Evolutionary conservation across 129 eudicot genomes (phyloP).

Genomic region (Chrysanthemum seticuspe): DNA sequence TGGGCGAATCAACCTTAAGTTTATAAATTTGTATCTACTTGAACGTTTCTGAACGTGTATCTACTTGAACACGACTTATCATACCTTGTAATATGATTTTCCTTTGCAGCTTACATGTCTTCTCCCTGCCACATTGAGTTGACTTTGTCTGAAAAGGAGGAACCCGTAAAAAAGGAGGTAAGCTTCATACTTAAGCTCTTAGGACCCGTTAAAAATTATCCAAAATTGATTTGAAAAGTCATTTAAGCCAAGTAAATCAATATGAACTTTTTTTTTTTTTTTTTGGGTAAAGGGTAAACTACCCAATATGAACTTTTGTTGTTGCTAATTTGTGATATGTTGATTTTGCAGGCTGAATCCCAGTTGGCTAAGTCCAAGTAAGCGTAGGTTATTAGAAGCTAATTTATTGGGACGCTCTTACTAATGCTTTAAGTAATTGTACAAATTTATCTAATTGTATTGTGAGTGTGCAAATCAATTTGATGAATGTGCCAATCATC

Average conservation of each 20-base stretch:
- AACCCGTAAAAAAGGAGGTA: constrained; percentile 42
- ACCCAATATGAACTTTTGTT: too few species aligned
- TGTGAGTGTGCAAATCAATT: too few species aligned
- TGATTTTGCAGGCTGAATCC: constrained; percentile 26
- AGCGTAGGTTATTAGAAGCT: background rate
- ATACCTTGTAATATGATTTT: background rate
- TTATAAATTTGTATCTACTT: background rate
- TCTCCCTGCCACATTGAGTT: constrained; percentile 45
- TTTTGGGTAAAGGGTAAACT: too few species aligned
- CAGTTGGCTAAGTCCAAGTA: constrained; percentile 35
- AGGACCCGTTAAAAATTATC: background rate
- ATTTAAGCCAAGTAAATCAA: background rate
- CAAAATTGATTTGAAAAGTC: too few species aligned
- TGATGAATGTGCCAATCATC: too few species aligned
- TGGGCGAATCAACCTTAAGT: constrained; percentile 40
- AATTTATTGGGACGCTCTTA: background rate
- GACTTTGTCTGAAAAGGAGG: constrained; percentile 42
- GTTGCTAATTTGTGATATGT: background rate
- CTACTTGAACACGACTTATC: background rate
- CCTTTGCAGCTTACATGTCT: constrained; percentile 34
- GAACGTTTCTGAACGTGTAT: background rate
- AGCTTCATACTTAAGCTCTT: background rate
- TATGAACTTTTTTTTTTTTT: background rate
- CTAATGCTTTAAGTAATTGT: too few species aligned
- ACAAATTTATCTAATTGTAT: too few species aligned